A percentile compares a stretch with the other conserved stretches of the same genome.
Conservation (phyloP, 1,284 basidiomycete species). For the Sanghuangporus weigelae region DNA sequence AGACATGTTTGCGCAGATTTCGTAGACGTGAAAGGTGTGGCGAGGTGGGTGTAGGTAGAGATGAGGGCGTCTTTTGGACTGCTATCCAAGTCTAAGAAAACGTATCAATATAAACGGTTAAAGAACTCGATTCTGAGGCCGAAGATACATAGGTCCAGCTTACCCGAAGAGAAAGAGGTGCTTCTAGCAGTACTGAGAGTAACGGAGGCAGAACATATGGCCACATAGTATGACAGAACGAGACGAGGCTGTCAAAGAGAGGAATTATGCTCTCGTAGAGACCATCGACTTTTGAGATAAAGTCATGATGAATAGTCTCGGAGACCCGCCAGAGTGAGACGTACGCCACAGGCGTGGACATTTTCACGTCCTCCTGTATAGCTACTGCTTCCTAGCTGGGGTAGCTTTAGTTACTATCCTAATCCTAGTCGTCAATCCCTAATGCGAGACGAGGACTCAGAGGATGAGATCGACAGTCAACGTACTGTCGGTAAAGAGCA, state of each 20-base stretch:
- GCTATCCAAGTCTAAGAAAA: conserved; percentile 12
- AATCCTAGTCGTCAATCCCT: neutral
- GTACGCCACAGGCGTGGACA: conserved; percentile 2
- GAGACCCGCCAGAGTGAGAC: conserved; percentile 5
- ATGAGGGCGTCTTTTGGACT: neutral
- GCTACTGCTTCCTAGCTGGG: neutral
- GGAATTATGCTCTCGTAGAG: neutral
- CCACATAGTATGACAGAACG: neutral
- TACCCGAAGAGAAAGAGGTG: conserved; percentile 12
- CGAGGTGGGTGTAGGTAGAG: neutral
- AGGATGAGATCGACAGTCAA: neutral
- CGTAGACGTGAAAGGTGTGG: neutral
- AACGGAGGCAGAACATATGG: conserved; percentile 13
- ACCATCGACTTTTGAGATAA: neutral
- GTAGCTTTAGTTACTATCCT: neutral
- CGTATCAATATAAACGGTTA: neutral
- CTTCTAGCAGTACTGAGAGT: neutral
- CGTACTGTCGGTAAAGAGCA: neutral
- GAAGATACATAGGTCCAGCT: neutral
- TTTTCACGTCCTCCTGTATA: neutral
- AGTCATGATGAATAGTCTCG: neutral
- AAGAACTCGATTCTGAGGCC: too few species aligned
- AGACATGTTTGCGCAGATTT: neutral
- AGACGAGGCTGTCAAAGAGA: neutral
- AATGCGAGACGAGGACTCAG: neutral